Evolutionary conservation across 1,139 yeast species (phyloP), one percentile per base, ranked within the genome.

Genomic region (Saccharomyces uvarum): DNA sequence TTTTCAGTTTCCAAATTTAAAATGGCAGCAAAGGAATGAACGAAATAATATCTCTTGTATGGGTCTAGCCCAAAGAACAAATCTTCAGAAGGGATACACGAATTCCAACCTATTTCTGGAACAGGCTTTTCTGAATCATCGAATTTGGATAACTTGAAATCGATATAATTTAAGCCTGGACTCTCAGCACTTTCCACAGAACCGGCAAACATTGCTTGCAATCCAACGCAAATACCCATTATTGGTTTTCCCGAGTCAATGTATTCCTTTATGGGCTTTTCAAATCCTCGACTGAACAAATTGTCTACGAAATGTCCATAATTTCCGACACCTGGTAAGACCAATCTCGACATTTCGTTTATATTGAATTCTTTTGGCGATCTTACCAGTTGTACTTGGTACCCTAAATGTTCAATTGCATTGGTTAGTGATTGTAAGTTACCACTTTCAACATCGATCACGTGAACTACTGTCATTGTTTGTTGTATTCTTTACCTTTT

Each of bases 201-300:
- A 11, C 82, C 82, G 16, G 73, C 72, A 64, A 91, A 88, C 48
- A 93, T 76, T 1, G 96, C 78, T 69, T 93, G 99, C 56, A 93
- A 75, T 2, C 99, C 99, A 50, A 93, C 98, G 74, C 99, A 93
- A 59, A 93, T 89, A 7, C 99, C 99, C 96, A 93, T 88, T 44
- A 93, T 73, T 11, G 95, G 86, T 62, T 83, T 81, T 0, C 96
- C 97, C 19, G 86, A 76, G 5, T 75, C 71, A 50, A 90, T 82
- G 64, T 88, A 90, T 50, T 77, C 72, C 52, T 72, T 74, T 33
- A 93, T 75, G 0, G 95, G 95, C 33, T 75, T 79, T 11, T 77
- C 81, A 56, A 93, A 81, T 0, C 83, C 81, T 57, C 87, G 77
- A 2, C 75, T 75, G 53, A 77, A 78, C 53, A 93, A 71, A 62